phyloP scores from a whole-genome alignment of 2,329 filamentous ascomycete genomes.

The Colletotrichum agaves region DNA sequence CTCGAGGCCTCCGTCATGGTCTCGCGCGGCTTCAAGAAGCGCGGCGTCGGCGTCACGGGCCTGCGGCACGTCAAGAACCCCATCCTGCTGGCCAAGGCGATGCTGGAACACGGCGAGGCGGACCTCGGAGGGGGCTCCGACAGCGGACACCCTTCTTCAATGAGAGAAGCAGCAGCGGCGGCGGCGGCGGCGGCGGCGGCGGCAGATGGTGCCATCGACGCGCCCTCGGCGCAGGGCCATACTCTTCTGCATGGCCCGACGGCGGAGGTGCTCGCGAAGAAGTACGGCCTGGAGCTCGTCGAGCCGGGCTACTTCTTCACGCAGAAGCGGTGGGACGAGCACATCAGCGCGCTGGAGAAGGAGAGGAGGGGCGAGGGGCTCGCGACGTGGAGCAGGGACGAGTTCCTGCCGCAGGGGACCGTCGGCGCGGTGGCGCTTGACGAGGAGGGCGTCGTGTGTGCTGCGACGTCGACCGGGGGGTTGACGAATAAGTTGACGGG shows the following conservation, averaged over 20 bases:
- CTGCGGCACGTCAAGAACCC: conserved; percentile 82
- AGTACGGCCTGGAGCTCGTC: conserved; percentile 78
- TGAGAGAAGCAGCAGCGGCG: not conserved
- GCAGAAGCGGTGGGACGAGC: conserved; percentile 81
- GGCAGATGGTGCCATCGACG: conserved; percentile 45
- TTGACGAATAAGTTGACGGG: conserved; percentile 91
- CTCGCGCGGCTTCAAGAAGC: conserved; percentile 76
- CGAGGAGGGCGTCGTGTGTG: conserved; percentile 76
- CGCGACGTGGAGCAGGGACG: conserved; percentile 67
- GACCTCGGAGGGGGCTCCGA: conserved; percentile 60
- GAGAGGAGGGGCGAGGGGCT: conserved; percentile 54
- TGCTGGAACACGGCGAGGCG: conserved; percentile 74
- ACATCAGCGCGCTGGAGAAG: conserved; percentile 67
- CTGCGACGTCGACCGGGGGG: conserved; percentile 77
- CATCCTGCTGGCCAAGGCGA: conserved; percentile 75
- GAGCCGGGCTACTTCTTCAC: conserved; percentile 82
- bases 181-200: too few relatives aligned
- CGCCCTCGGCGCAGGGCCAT: conserved; percentile 73
- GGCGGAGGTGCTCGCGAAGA: conserved; percentile 74
- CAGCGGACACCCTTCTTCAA: conserved; percentile 41
- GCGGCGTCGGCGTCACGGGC: conserved; percentile 81
- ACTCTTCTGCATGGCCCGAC: conserved; percentile 74
- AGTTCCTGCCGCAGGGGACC: conserved; percentile 85
- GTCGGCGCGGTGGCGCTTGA: conserved; percentile 87
- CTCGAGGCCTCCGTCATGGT: conserved; percentile 92